Percentiles rank a stretch among this genome's conserved stretches.
Conservation (phyloP, 768 basidiomycete genomes). For the Crepidotus variabilis region DNA sequence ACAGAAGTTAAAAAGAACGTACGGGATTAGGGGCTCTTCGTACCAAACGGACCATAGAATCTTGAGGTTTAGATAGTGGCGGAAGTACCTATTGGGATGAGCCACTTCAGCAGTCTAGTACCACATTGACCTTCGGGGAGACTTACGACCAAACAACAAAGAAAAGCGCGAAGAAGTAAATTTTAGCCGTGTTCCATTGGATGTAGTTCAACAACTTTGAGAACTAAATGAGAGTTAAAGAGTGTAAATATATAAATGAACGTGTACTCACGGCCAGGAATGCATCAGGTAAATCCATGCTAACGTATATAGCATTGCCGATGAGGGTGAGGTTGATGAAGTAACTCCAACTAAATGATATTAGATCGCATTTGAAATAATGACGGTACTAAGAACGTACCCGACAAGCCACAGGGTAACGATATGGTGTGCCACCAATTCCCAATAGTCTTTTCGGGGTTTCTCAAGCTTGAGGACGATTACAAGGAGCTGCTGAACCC, state of each 20-base stretch:
- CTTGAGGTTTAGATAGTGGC: constrained; percentile 83
- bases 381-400: constrained; percentile 33
- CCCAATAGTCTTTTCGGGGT: constrained; percentile 86
- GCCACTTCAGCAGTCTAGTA: neutral
- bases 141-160: constrained; percentile 66
- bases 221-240: constrained; percentile 38
- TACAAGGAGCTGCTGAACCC: constrained; percentile 91
- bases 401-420: constrained; percentile 95
- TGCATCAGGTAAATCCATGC: constrained; percentile 94
- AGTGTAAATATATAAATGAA: neutral
- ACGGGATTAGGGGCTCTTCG: constrained; percentile 77
- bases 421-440: constrained; percentile 86
- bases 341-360: constrained; percentile 72
- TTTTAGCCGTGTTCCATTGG: constrained; percentile 58
- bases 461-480: constrained; percentile 86
- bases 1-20: constrained; percentile 13
- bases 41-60: constrained; percentile 88
- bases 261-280: constrained; percentile 69
- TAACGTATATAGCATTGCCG: constrained; percentile 89
- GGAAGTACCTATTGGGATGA: constrained; percentile 67
- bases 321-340: constrained; percentile 77
- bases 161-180: constrained; percentile 61
- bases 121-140: neutral
- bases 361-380: neutral
- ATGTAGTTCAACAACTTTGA: constrained; percentile 93